Base-by-base conservation (phyloP, 2,329 filamentous ascomycete genomes). In the Pyrenochaeta sp. region DNA sequence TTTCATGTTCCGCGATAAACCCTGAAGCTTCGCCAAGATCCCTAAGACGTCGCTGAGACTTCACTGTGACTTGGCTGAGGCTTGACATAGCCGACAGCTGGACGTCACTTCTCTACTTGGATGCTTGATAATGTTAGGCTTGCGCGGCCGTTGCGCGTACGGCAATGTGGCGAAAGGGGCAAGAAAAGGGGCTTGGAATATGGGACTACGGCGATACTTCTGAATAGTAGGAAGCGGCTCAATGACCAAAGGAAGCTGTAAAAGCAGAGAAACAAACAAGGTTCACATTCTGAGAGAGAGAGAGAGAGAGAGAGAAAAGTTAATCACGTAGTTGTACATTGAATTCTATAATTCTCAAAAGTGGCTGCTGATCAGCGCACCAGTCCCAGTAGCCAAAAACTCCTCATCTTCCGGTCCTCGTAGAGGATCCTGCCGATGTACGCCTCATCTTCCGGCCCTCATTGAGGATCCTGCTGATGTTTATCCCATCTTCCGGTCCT, bases 31-130 rank as follows among this genome's bases (percentile, higher is more conserved):
- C 23, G 63, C 60, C 63, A 64, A 68, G 63, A 39, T 7, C 9
- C 14, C 14, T 39, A 65, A 58, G 48, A 48, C 48, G 49, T 49
- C 49, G 47, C 55, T 60, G 61, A 66, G 63, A 68, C 63, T 46
- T 52, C 43, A n/a, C 18, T 61, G 58, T 50, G 52, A 60, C 65
- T 64, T 64, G 54, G 57, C 47, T 27, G 30, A 44, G 52, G 56
- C 62, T 65, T 61, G 36, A 47, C 41, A 11, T n/a, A 21, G 45
- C 54, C 30, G 37, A 40, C 35, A 51, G 29, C 30, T 21, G 9
- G 30, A 39, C 51, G 20, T 45, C 43, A 17, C 7, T 3, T 15
- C 9, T 46, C 4, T 4, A n/a, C 33, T 23, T 35, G 30, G 29
- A 27, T 14, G 17, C 4, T 15, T n/a, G 44, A 37, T 39, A 15